Percentiles rank a stretch among this genome's conserved stretches.
These are phyloP conservation scores for Metarhizium sp. DNA, from an alignment of 2,329 filamentous ascomycete genomes.

Conservation along the genomic window DNA sequence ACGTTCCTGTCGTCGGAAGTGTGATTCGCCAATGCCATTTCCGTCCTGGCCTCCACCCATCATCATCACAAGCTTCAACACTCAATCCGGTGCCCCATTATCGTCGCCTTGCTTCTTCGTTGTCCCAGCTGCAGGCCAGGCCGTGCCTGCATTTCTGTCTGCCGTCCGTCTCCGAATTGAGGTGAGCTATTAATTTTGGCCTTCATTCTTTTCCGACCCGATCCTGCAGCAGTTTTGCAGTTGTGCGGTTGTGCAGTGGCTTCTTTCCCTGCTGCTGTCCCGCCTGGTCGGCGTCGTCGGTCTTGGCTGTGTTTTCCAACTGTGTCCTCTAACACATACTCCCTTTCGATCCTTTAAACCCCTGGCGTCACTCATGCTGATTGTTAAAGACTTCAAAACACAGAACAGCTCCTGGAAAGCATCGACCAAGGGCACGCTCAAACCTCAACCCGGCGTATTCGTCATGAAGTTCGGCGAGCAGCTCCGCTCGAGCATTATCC, in stretches of 20 bases:
- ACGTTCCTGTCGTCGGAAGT: not conserved
- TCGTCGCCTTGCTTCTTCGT: not conserved
- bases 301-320: not conserved
- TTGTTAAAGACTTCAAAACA: conserved; percentile 40
- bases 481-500: conserved; percentile 88
- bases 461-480: conserved; percentile 90
- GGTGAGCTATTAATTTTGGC: not conserved
- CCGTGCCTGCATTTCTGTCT: not conserved
- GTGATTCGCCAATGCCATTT: conserved; percentile 16
- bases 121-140: not conserved
- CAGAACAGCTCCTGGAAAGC: conserved; percentile 32
- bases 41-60: not conserved
- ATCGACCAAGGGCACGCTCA: conserved; percentile 21
- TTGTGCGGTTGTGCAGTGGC: no score
- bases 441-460: conserved; percentile 40
- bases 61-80: not conserved
- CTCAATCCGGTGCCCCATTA: not conserved
- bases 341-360: not conserved
- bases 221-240: not conserved
- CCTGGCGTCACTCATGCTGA: conserved; percentile 34
- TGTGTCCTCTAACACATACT: not conserved
- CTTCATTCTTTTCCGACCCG: not conserved
- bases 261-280: not conserved
- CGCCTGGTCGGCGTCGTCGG: not conserved
- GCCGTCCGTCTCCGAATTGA: not conserved